A percentile compares a stretch with the other conserved stretches of the same genome.
phyloP scores from a whole-genome alignment of 352 stramenopile species.

The Aphanomyces invadans region DNA sequence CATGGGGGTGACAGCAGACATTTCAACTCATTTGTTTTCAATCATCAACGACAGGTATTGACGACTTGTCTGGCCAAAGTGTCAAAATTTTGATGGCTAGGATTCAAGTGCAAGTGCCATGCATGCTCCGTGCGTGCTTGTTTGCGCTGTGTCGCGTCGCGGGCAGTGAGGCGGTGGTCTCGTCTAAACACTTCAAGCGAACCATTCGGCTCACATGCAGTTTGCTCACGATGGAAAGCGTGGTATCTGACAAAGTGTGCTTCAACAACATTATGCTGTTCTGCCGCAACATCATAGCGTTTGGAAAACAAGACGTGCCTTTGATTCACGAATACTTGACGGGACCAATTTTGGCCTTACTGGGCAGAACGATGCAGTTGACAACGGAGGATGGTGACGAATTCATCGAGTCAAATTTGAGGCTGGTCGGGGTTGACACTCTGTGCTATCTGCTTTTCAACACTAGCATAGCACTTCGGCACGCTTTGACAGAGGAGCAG shows the following conservation, averaged over 20 bases:
- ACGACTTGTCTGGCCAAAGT: background rate
- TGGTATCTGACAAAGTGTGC: constrained; percentile 4
- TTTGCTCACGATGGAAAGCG: background rate
- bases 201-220: constrained; percentile 9
- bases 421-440: constrained; percentile 4
- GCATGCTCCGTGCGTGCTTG: constrained; percentile 14
- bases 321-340: constrained; percentile 5
- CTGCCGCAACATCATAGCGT: constrained; percentile 17
- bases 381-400: background rate
- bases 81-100: background rate
- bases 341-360: background rate
- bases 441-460: constrained; percentile 12
- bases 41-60: constrained; percentile 16
- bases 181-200: background rate
- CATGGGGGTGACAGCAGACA: constrained; percentile 3
- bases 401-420: background rate
- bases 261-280: constrained; percentile 22
- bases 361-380: background rate
- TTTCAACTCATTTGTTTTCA: constrained; percentile 8
- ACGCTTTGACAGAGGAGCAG: background rate
- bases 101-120: background rate
- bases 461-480: background rate
- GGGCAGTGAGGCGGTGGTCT: background rate
- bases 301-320: background rate
- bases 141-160: constrained; percentile 20